Evolutionary conservation across 768 basidiomycete species (phyloP).

Genomic region (Hygrophorus pudorinus): DNA sequence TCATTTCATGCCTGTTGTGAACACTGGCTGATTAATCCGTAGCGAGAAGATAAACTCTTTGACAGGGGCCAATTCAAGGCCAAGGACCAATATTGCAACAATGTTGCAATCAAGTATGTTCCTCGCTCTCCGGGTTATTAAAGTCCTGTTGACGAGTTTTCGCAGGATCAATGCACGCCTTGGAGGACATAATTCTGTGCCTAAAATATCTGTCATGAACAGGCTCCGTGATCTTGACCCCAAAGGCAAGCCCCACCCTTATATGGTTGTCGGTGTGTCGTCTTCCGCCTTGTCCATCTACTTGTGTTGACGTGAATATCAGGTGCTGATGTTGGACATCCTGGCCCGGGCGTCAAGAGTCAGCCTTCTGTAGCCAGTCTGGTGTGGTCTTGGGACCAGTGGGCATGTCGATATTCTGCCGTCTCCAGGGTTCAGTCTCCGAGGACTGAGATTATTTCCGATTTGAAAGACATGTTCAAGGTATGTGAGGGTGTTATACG

Average conservation of each 20-base stretch:
- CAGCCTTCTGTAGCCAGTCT: conserved; percentile 46
- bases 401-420: conserved; percentile 36
- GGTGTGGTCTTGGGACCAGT: conserved; percentile 43
- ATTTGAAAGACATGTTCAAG: conserved; percentile 29
- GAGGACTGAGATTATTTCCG: conserved; percentile 35
- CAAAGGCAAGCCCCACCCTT: conserved; percentile 12
- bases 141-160: background rate
- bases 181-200: conserved; percentile 38
- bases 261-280: conserved; percentile 30
- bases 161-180: conserved; percentile 44
- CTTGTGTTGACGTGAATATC: background rate
- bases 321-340: conserved; percentile 60
- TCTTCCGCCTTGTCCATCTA: no score
- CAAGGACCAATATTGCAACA: conserved; percentile 46
- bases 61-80: conserved; percentile 4
- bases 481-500: conserved; percentile 12
- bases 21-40: background rate
- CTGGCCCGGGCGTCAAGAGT: conserved; percentile 37
- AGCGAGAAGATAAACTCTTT: conserved; percentile 23
- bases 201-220: conserved; percentile 16
- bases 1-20: background rate
- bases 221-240: conserved; percentile 11
- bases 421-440: conserved; percentile 34
- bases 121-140: background rate
- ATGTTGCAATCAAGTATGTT: conserved; percentile 42